These are phyloP conservation scores for Eimeria tenella DNA, from an alignment of 169 alveolate genomes.

Conservation along the genomic window DNA sequence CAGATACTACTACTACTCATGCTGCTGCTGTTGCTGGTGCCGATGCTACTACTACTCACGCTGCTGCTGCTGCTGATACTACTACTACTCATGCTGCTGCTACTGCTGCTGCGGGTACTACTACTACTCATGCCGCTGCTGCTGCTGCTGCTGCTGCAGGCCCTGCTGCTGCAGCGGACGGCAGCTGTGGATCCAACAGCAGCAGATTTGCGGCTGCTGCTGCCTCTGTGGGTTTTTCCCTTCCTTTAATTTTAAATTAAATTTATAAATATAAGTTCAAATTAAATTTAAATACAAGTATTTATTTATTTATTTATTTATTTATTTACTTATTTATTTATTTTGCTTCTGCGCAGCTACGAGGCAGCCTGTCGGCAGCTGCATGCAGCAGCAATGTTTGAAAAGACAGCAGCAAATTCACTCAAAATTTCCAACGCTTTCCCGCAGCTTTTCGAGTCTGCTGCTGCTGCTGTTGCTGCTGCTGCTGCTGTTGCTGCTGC, in stretches of 20 bases:
- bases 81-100: too few species aligned
- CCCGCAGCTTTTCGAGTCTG: not conserved
- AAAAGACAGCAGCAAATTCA: not conserved
- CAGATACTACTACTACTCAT: not conserved
- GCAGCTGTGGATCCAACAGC: not conserved
- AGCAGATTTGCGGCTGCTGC: not conserved
- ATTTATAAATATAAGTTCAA: too few species aligned
- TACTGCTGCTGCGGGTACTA: too few species aligned
- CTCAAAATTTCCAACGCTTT: not conserved
- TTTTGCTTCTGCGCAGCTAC: too few species aligned
- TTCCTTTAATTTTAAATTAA: too few species aligned
- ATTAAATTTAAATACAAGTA: too few species aligned
- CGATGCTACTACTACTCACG: too few species aligned
- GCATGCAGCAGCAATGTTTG: not conserved
- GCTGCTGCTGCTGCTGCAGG: slow-evolving; percentile 7
- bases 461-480: not conserved
- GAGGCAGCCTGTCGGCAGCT: not conserved
- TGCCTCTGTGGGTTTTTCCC: not conserved
- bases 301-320: too few species aligned
- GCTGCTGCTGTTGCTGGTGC: slow-evolving; percentile 1
- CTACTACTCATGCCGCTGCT: too few species aligned
- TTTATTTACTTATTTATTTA: too few species aligned
- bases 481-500: slow-evolving; percentile 1
- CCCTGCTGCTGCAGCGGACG: not conserved
- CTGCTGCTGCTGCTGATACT: too few species aligned